These are phyloP conservation scores for Phyllosticta ampelicida DNA, from an alignment of 2,329 filamentous ascomycete species.

Conservation along the genomic window DNA sequence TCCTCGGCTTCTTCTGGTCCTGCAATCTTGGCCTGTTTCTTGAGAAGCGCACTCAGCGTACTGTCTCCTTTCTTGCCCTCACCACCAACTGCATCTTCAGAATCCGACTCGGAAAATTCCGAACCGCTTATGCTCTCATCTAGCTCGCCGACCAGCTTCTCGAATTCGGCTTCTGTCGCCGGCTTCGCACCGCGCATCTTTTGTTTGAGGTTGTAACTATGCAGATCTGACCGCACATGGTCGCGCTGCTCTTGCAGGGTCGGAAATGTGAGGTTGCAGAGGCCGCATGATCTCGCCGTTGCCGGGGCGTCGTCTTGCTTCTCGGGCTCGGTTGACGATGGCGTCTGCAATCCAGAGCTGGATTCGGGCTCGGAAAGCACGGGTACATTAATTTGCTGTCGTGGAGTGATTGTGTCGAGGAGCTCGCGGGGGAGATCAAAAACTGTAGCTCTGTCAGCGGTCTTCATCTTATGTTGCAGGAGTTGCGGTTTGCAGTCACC, in stretches of 20 bases:
- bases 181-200: constrained; percentile 63
- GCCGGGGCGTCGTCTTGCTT: constrained; percentile 32
- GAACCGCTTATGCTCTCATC: constrained; percentile 92
- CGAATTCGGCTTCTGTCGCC: constrained; percentile 74
- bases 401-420: constrained; percentile 54
- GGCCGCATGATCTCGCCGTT: constrained; percentile 62
- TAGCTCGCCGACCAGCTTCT: constrained; percentile 71
- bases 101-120: constrained; percentile 58
- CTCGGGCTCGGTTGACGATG: constrained; percentile 15
- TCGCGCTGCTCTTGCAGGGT: constrained; percentile 70
- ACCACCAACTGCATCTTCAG: constrained; percentile 59
- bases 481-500: constrained; percentile 15
- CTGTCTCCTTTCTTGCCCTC: constrained; percentile 48
- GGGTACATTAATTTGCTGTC: constrained; percentile 25
- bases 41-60: constrained; percentile 65
- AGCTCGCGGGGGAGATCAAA: constrained; percentile 74
- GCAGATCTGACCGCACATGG: constrained; percentile 82
- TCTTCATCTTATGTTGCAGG: constrained; percentile 13
- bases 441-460: constrained; percentile 39
- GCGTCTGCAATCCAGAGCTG: not conserved
- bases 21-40: constrained; percentile 68
- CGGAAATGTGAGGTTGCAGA: constrained; percentile 64
- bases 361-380: constrained; percentile 6
- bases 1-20: constrained; percentile 41
- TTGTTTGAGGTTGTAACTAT: constrained; percentile 90